Conservation (phyloP, 176 grass and related monocot species). For the Triticum dicoccoides region DNA sequence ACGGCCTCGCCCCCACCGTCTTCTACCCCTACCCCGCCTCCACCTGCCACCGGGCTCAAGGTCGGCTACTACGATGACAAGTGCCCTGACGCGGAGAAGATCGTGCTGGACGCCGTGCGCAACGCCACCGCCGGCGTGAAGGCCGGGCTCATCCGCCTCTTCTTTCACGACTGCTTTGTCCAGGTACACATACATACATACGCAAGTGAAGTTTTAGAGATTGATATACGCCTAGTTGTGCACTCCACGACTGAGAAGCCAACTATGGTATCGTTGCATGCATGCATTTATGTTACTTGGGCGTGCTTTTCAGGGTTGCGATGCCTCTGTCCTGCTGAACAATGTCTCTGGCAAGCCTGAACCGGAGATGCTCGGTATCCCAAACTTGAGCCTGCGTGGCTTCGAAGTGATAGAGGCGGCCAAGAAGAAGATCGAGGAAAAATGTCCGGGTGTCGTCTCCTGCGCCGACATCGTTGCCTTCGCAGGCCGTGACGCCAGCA, state of each 20-base stretch:
- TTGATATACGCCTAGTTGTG: too few species aligned
- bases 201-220: too few species aligned
- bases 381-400: background rate
- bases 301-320: too few species aligned
- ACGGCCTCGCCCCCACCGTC: background rate
- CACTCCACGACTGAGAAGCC: too few species aligned
- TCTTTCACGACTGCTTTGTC: background rate
- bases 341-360: too few species aligned
- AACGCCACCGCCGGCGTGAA: too few species aligned
- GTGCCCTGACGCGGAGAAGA: too few species aligned
- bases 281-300: too few species aligned
- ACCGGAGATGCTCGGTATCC: background rate
- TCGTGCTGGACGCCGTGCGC: too few species aligned
- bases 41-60: background rate
- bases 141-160: background rate
- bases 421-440: background rate
- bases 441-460: constrained; percentile 27
- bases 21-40: background rate
- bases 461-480: constrained; percentile 52
- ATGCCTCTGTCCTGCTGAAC: too few species aligned
- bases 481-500: constrained; percentile 35
- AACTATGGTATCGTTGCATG: too few species aligned
- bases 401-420: background rate
- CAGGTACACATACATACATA: background rate
- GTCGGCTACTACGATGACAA: too few species aligned